These are phyloP conservation scores for Penstemon eatonii DNA, from an alignment of 257 asterid genomes.

Conservation along the genomic window DNA sequence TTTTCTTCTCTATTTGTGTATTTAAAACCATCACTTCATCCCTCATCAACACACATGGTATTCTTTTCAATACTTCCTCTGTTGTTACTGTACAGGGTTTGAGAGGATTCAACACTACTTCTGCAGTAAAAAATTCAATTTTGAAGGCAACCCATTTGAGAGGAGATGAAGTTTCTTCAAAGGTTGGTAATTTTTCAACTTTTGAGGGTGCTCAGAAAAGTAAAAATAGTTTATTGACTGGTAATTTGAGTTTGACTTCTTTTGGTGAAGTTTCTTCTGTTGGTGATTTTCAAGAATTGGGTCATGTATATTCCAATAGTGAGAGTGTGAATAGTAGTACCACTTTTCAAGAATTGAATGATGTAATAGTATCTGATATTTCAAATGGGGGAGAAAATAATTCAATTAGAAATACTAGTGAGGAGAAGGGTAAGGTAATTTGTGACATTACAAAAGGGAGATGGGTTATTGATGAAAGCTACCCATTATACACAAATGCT, in stretches of 20 bases:
- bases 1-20: slow-evolving; percentile 58
- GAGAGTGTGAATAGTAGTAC: slow-evolving; percentile 7
- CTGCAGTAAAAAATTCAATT: slow-evolving; percentile 32
- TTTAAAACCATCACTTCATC: slow-evolving; percentile 39
- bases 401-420: slow-evolving; percentile 25
- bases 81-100: slow-evolving; percentile 20
- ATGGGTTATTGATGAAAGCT: slow-evolving; percentile 77
- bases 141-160: slow-evolving; percentile 22
- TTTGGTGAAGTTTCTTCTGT: slow-evolving; percentile 26
- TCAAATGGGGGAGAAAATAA: slow-evolving; percentile 23
- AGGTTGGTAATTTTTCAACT: slow-evolving; percentile 21
- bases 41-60: slow-evolving; percentile 32
- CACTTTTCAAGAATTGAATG: slow-evolving; percentile 26
- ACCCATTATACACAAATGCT: slow-evolving; percentile 68
- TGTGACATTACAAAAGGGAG: slow-evolving; percentile 74
- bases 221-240: slow-evolving; percentile 22
- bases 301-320: too few species aligned
- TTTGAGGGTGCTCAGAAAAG: slow-evolving; percentile 24
- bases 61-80: slow-evolving; percentile 35
- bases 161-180: slow-evolving; percentile 27
- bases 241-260: slow-evolving; percentile 33
- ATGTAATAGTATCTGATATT: slow-evolving; percentile 11
- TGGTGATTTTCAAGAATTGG: not conserved
- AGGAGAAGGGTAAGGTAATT: slow-evolving; percentile 26
- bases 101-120: slow-evolving; percentile 21